Conservation (phyloP, 441 rosid genomes). For the Syzygium syzygioides region DNA sequence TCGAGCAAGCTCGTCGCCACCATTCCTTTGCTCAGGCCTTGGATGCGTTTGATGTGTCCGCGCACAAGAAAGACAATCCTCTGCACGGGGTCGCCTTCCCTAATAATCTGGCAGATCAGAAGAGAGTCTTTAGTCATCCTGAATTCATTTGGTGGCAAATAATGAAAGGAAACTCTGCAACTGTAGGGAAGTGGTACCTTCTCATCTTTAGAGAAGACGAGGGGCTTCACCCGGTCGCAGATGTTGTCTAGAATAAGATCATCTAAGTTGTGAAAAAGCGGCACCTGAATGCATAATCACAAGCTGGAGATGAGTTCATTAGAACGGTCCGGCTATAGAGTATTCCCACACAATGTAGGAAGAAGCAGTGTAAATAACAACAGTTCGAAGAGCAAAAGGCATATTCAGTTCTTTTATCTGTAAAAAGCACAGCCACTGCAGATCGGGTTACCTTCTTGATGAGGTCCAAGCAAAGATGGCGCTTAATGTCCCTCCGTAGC, state of each 20-base stretch:
- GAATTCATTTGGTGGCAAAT: neutral
- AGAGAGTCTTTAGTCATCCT: neutral
- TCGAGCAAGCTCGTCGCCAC: conserved; percentile 38
- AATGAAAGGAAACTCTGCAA: neutral
- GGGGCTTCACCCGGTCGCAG: conserved; percentile 48
- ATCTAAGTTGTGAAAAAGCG: conserved; percentile 47
- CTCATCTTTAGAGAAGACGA: conserved; percentile 51
- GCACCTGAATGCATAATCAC: conserved; percentile 25
- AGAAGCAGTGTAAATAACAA: neutral
- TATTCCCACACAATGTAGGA: neutral
- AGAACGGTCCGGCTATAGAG: neutral
- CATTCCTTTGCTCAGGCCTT: conserved; percentile 48
- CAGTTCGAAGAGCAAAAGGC: neutral
- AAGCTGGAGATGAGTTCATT: neutral
- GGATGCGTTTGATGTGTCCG: conserved; percentile 38
- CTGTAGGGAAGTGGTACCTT: conserved; percentile 20
- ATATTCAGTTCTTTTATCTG: neutral
- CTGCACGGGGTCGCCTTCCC: conserved; percentile 65
- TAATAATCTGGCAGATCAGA: conserved; percentile 31
- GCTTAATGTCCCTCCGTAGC: conserved; percentile 73
- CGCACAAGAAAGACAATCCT: conserved; percentile 46
- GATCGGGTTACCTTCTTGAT: conserved; percentile 41
- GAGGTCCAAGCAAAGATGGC: conserved; percentile 62
- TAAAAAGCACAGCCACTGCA: neutral
- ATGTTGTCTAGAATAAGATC: conserved; percentile 64